phyloP scores from a whole-genome alignment of 441 rosid genomes.

The Sinapis alba region DNA sequence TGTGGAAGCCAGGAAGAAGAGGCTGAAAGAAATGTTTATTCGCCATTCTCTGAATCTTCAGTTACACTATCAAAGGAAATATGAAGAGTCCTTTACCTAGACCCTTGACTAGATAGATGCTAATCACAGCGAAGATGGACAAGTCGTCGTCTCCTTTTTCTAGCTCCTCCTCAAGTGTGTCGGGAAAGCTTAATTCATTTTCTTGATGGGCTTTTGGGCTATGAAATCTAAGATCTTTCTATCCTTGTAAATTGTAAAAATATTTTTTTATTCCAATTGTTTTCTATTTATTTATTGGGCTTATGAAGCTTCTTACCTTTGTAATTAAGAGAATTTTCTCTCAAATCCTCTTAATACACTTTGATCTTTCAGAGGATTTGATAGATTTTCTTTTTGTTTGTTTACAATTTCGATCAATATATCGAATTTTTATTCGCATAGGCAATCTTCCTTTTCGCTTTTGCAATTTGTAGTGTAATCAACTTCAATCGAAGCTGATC shows the following conservation, averaged over 20 bases:
- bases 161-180: background rate
- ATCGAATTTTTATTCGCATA: background rate
- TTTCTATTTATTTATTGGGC: too few species aligned
- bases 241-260: background rate
- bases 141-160: background rate
- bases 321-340: background rate
- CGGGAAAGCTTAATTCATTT: background rate
- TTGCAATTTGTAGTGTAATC: background rate
- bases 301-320: background rate
- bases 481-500: background rate
- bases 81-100: background rate
- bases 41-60: background rate
- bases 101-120: background rate
- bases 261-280: background rate
- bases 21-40: conserved; percentile 30
- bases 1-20: conserved; percentile 31
- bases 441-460: background rate
- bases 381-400: background rate
- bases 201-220: background rate
- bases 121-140: background rate
- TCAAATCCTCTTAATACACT: background rate
- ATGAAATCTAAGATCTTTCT: background rate
- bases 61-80: background rate
- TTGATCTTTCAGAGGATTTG: background rate
- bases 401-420: background rate